Conservation (phyloP, 345 rosid genomes). For the Ailanthus altissimus region DNA sequence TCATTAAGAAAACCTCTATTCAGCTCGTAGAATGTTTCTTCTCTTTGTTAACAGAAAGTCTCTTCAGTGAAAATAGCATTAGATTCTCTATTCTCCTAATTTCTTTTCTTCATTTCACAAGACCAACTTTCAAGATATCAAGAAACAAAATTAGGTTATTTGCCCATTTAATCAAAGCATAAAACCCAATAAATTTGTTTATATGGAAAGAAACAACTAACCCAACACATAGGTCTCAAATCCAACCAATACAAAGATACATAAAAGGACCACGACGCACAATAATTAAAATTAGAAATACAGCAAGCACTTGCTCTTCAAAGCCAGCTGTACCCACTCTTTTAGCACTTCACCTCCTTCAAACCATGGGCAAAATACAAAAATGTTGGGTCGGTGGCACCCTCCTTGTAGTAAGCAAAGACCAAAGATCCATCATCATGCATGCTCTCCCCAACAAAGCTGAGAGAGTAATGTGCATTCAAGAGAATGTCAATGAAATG, state of each 20-base stretch:
- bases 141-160: neutral
- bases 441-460: constrained; percentile 98
- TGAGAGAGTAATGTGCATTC: constrained; percentile 26
- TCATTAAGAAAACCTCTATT: too few species aligned
- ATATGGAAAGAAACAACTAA: neutral
- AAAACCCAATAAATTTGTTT: neutral
- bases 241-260: constrained; percentile 9
- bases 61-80: too few species aligned
- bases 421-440: constrained; percentile 68
- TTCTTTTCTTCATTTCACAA: too few species aligned
- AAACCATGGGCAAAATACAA: constrained; percentile 77
- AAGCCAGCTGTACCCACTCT: constrained; percentile 6
- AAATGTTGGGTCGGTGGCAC: constrained; percentile 91
- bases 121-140: neutral
- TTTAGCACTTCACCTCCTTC: constrained; percentile 95
- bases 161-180: neutral
- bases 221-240: neutral
- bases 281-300: constrained; percentile 27
- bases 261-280: neutral
- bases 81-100: too few species aligned
- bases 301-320: constrained; percentile 15
- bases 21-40: too few species aligned
- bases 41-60: too few species aligned
- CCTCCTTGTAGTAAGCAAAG: constrained; percentile 95
- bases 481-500: neutral